These are phyloP conservation scores for Coprinellus micaceus DNA, from an alignment of 768 basidiomycete genomes.

Conservation along the genomic window DNA sequence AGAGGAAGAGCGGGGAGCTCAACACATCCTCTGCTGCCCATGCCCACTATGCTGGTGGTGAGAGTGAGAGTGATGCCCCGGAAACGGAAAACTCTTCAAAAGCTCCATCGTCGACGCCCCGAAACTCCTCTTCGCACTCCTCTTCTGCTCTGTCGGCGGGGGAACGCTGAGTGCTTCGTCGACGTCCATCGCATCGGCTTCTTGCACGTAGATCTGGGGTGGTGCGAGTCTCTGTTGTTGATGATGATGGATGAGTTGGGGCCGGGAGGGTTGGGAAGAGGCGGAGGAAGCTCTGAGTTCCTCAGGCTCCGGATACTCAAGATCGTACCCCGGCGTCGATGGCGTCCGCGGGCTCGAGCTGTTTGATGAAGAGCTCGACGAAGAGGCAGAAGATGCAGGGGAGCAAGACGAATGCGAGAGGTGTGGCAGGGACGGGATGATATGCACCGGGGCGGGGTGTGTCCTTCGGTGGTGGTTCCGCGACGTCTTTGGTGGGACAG, in stretches of 20 bases:
- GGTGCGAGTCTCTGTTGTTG: no score
- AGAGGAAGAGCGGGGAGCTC: no score
- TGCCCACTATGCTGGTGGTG: constrained; percentile 17
- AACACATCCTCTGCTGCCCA: no score
- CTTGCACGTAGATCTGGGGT: not conserved
- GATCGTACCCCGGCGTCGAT: not conserved
- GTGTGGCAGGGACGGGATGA: constrained; percentile 19
- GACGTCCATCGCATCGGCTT: not conserved
- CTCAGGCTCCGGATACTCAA: not conserved
- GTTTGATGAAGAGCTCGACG: constrained; percentile 25
- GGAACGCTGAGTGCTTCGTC: constrained; percentile 9
- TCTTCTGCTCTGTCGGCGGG: constrained; percentile 1
- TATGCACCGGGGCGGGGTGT: not conserved
- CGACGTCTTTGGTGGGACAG: not conserved
- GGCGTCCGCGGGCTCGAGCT: constrained; percentile 1
- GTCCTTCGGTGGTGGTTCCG: constrained; percentile 7
- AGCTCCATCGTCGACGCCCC: constrained; percentile 40
- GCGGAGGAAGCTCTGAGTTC: no score
- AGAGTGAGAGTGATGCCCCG: constrained; percentile 20
- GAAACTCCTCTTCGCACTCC: constrained; percentile 17
- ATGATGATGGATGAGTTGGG: no score
- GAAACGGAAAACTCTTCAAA: constrained; percentile 49
- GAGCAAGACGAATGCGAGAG: constrained; percentile 33
- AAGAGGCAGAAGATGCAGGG: constrained; percentile 27
- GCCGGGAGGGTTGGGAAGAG: no score